Percentiles rank a stretch among this genome's conserved stretches.
Conservation (phyloP, 257 asterid genomes). For the Gentiana straminea region DNA sequence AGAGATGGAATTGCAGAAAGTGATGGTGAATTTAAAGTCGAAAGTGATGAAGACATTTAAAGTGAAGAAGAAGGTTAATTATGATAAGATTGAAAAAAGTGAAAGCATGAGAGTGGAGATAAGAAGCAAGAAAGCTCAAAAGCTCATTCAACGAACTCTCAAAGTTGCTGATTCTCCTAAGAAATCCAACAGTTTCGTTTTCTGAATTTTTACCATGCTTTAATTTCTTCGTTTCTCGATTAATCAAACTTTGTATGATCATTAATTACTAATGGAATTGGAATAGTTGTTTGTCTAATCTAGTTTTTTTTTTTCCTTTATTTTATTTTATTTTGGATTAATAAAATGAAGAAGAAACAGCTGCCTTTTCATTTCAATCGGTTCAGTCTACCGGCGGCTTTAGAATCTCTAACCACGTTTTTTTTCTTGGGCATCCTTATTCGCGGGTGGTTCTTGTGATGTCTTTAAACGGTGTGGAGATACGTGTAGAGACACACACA, state of each 20-base stretch:
- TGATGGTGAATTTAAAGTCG: constrained; percentile 42
- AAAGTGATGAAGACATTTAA: constrained; percentile 28
- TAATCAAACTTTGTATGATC: not conserved
- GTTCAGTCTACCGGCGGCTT: too few relatives aligned
- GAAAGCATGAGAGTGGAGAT: constrained; percentile 82
- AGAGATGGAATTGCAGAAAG: constrained; percentile 23
- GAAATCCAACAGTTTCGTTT: constrained; percentile 36
- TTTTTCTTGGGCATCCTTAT: too few relatives aligned
- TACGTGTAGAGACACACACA: too few relatives aligned
- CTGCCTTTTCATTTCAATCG: too few relatives aligned
- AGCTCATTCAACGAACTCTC: constrained; percentile 60
- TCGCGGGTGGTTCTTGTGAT: too few relatives aligned
- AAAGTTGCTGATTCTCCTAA: constrained; percentile 74
- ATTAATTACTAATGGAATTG: too few relatives aligned
- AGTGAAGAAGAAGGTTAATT: constrained; percentile 32
- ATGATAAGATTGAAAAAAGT: constrained; percentile 68
- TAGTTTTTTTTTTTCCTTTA: too few relatives aligned
- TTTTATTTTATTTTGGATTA: too few relatives aligned
- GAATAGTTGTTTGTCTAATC: too few relatives aligned
- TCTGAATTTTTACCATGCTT: constrained; percentile 10
- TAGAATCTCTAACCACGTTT: too few relatives aligned
- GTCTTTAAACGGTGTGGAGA: too few relatives aligned
- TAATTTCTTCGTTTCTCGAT: not conserved
- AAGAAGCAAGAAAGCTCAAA: constrained; percentile 65
- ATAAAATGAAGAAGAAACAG: too few relatives aligned